These are phyloP conservation scores for Ramaria sp. DNA, from an alignment of 768 basidiomycete species.

Conservation along the genomic window DNA sequence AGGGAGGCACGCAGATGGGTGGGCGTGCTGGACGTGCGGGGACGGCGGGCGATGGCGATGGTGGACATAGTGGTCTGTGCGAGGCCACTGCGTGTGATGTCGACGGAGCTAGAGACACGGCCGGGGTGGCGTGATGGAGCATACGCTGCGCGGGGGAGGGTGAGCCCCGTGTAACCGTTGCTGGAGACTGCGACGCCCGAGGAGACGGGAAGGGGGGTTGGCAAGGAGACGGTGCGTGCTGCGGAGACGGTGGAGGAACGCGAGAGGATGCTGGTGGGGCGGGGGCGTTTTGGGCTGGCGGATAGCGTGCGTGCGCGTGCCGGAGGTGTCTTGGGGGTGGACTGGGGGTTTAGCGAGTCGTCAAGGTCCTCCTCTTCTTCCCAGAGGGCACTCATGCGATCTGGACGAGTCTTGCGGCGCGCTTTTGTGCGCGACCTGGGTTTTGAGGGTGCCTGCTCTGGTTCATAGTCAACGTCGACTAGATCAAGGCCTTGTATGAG, in stretches of 20 bases:
- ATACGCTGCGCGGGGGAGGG: slow-evolving; percentile 36
- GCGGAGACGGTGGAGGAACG: slow-evolving; percentile 15
- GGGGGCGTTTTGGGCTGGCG: slow-evolving; percentile 8
- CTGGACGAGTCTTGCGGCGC: slow-evolving; percentile 24
- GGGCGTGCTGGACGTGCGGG: slow-evolving; percentile 12
- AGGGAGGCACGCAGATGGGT: slow-evolving; percentile 22
- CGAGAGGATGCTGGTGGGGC: slow-evolving; percentile 14
- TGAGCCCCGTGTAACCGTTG: slow-evolving; percentile 30
- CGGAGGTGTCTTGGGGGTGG: background rate
- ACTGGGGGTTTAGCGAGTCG: slow-evolving; percentile 21
- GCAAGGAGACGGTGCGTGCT: slow-evolving; percentile 20
- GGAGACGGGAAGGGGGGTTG: slow-evolving; percentile 20
- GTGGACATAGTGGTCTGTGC: slow-evolving; percentile 87
- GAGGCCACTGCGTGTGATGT: slow-evolving; percentile 64
- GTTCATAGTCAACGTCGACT: slow-evolving; percentile 7
- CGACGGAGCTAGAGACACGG: slow-evolving; percentile 40
- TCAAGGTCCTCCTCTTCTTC: slow-evolving; percentile 42
- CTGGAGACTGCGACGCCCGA: slow-evolving; percentile 7
- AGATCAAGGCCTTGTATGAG: slow-evolving; percentile 7
- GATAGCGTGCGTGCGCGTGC: background rate
- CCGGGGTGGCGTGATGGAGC: slow-evolving; percentile 21
- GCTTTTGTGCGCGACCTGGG: slow-evolving; percentile 17
- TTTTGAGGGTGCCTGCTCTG: slow-evolving; percentile 10
- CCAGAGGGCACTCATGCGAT: slow-evolving; percentile 42
- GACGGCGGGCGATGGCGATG: slow-evolving; percentile 26